Percentiles rank a stretch among this genome's conserved stretches.
These are phyloP conservation scores for Nissolia schottii DNA, from an alignment of 306 rosid species.

Conservation along the genomic window DNA sequence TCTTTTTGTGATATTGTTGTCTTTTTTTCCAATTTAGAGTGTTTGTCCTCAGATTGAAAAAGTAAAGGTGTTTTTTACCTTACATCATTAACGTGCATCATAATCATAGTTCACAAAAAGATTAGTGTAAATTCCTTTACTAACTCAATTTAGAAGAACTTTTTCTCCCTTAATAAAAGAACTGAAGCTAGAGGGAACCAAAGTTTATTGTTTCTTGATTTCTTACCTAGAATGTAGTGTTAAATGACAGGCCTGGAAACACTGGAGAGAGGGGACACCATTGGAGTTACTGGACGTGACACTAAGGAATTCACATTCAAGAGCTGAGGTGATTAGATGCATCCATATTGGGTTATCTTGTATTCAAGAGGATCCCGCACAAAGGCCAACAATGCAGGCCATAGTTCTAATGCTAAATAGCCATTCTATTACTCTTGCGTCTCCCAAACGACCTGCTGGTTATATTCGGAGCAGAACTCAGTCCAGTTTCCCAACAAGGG, in stretches of 20 bases:
- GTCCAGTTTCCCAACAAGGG: background rate
- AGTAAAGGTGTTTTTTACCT: too few species aligned
- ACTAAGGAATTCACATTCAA: constrained; percentile 23
- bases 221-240: background rate
- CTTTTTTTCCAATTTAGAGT: too few species aligned
- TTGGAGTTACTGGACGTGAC: constrained; percentile 36
- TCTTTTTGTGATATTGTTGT: background rate
- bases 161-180: background rate
- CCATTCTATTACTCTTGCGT: constrained; percentile 22
- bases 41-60: too few species aligned
- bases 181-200: background rate
- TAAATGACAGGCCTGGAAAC: constrained; percentile 43
- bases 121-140: too few species aligned
- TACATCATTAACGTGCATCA: too few species aligned
- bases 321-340: constrained; percentile 48
- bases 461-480: constrained; percentile 8
- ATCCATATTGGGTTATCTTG: constrained; percentile 50
- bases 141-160: too few species aligned
- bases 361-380: constrained; percentile 42
- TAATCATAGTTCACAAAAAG: too few species aligned
- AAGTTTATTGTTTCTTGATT: background rate
- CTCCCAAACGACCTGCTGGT: constrained; percentile 35
- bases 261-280: constrained; percentile 33
- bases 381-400: constrained; percentile 49
- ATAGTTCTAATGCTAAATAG: constrained; percentile 44